Base-by-base conservation (phyloP, 2,329 filamentous ascomycete genomes). In the Periglandula ipomoeae region DNA sequence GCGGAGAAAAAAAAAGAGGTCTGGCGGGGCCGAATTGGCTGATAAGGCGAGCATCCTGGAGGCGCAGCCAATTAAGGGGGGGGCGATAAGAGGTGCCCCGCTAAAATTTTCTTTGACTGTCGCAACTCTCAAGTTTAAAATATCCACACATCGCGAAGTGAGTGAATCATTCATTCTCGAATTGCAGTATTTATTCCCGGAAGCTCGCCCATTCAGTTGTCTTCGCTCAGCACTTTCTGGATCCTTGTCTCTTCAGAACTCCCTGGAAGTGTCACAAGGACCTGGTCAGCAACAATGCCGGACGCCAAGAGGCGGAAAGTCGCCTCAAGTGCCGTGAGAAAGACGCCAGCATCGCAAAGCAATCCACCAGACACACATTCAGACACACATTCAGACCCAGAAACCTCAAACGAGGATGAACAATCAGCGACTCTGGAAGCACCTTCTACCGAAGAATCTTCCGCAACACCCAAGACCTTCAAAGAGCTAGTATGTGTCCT, bases 391-490 rank as follows among this genome's bases (percentile, higher is more conserved):
- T 43, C 50, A 10, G 46, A 55, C 1, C 43, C 51, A 2, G 50
- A 55, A 1, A 43, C 50, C 11, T 44, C 55, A 5, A 43, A 23
- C 17, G 41, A 52, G 11, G 44, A 50, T 19, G 63, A 65, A 46
- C 64, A 64, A 48, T 68, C 65, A 3, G 60, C 58, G 11, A 67
- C 66, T 35, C 32, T 65, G 37, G 65, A 69, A 38, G 59, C 51
- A 15, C 55, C 62, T 24, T 60, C 62, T 1, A 56, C 59, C 8
- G 63, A 65, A 41, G 66, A 65, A 39, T 51, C 59, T 2, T 48
- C 56, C 24, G 61, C 66, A n/a, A 50, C 54, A 40, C 61, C 61
- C 39, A 84, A 84, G 67, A 81, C 80, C 0, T 88, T 88, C 59
- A 79, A 77, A 48, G 84, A 87, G 30, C 64, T 87, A 40, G 75